phyloP scores from a whole-genome alignment of 805 yeast species.

The Pichia membranifaciens region DNA sequence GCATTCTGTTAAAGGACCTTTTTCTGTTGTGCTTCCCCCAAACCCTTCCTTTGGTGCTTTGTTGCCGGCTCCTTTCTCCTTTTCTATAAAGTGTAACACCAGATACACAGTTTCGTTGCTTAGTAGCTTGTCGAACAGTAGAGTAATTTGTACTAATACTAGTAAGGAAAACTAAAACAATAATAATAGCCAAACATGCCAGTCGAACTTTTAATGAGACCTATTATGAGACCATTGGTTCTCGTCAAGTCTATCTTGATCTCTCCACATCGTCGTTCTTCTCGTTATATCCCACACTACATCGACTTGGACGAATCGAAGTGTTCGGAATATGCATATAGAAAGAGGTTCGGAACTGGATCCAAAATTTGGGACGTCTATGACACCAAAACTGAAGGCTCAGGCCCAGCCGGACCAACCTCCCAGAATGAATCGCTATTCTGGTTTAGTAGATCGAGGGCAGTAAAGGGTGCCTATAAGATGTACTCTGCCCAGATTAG shows the following conservation, averaged over 20 bases:
- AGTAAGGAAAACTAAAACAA: not conserved
- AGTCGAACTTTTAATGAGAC: conserved; percentile 50
- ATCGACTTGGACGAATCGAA: conserved; percentile 36
- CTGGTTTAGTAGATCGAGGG: conserved; percentile 56
- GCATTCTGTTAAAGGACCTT: too few species aligned
- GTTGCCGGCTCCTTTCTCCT: not conserved
- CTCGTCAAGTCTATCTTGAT: conserved; percentile 48
- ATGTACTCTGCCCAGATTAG: conserved; percentile 41
- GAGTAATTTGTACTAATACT: too few species aligned
- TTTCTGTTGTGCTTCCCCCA: too few species aligned
- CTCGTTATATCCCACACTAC: conserved; percentile 50
- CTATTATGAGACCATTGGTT: conserved; percentile 55
- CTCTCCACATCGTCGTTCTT: conserved; percentile 50
- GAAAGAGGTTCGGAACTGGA: conserved; percentile 57
- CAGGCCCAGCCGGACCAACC: conserved; percentile 35
- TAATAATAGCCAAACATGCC: conserved; percentile 41
- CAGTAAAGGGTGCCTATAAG: conserved; percentile 61
- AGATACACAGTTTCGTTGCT: not conserved
- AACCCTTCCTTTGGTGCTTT: not conserved
- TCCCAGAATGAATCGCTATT: conserved; percentile 42
- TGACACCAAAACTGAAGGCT: conserved; percentile 35
- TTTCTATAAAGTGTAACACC: not conserved
- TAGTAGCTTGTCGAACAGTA: not conserved
- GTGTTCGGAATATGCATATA: conserved; percentile 40
- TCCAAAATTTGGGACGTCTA: conserved; percentile 52